These are phyloP conservation scores for Verticillium longisporum DNA, from an alignment of 2,329 filamentous ascomycete species.

Conservation along the genomic window DNA sequence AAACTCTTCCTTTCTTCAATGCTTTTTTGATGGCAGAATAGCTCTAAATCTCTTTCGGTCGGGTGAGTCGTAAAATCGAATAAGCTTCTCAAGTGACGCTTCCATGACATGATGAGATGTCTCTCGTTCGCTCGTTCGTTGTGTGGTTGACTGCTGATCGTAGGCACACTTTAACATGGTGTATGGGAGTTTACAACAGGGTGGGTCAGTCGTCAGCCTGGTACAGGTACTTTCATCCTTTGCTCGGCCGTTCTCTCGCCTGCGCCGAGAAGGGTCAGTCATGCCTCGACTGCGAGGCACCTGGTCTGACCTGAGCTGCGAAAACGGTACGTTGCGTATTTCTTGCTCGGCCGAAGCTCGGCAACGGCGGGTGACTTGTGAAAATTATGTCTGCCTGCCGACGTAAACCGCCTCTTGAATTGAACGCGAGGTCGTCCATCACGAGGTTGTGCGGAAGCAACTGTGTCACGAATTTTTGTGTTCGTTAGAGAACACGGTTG, in stretches of 20 bases:
- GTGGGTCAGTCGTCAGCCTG: slow-evolving; percentile 1
- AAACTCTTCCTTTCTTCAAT: not conserved
- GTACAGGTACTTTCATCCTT: not conserved
- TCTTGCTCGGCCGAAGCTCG: not conserved
- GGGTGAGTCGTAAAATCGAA: not conserved
- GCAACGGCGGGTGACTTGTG: not conserved
- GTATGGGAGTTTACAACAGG: not conserved
- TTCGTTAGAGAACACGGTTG: not conserved
- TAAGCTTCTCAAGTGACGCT: slow-evolving; percentile 7
- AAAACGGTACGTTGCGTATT: not conserved
- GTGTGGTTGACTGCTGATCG: not conserved
- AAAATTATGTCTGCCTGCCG: not conserved
- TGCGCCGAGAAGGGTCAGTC: slow-evolving; percentile 4
- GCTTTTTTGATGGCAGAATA: not conserved
- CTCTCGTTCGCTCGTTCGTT: not conserved
- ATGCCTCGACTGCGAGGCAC: not conserved
- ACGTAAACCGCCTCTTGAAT: not conserved
- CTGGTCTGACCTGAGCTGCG: not conserved
- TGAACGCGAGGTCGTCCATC: not conserved
- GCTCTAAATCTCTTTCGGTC: not conserved
- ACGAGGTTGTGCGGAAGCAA: not conserved
- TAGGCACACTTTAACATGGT: slow-evolving; percentile 8
- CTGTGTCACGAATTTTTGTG: too few relatives aligned
- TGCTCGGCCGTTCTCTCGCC: not conserved
- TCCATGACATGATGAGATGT: not conserved